These are phyloP conservation scores for Fagopyrum esculentum DNA, from an alignment of 148 eudicot species.

Conservation along the genomic window DNA sequence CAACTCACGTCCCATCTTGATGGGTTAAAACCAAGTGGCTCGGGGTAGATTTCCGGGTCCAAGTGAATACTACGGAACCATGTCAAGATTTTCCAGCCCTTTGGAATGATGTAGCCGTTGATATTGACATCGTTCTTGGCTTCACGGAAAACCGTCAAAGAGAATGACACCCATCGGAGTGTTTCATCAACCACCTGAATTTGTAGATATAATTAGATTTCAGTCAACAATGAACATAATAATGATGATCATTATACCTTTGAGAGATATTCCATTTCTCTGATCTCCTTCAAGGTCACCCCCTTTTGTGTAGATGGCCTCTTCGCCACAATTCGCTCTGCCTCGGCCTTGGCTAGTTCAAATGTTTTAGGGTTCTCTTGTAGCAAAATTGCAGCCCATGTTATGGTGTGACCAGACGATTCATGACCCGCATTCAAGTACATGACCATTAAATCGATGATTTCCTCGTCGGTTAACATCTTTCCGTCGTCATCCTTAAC, in stretches of 20 bases:
- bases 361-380: constrained; percentile 28
- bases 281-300: constrained; percentile 28
- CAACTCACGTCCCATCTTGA: constrained; percentile 32
- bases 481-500: constrained; percentile 33
- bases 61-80: too few species aligned
- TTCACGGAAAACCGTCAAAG: too few species aligned
- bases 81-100: too few species aligned
- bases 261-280: constrained; percentile 35
- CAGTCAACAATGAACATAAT: too few species aligned
- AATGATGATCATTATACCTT: constrained; percentile 12
- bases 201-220: too few species aligned
- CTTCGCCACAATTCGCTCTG: constrained; percentile 28
- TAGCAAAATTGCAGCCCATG: too few species aligned
- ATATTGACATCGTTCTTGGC: too few species aligned
- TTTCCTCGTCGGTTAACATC: constrained; percentile 39
- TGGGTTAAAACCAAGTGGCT: constrained; percentile 28
- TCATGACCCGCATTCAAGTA: constrained; percentile 46
- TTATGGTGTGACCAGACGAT: constrained; percentile 29
- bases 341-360: constrained; percentile 41
- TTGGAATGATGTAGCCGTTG: too few species aligned
- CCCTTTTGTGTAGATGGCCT: constrained; percentile 26
- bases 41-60: too few species aligned
- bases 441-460: constrained; percentile 31
- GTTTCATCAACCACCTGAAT: too few species aligned
- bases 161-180: too few species aligned